phyloP scores from a whole-genome alignment of 2,329 filamentous ascomycete species.

The Fusarium neocosmosporiellum region DNA sequence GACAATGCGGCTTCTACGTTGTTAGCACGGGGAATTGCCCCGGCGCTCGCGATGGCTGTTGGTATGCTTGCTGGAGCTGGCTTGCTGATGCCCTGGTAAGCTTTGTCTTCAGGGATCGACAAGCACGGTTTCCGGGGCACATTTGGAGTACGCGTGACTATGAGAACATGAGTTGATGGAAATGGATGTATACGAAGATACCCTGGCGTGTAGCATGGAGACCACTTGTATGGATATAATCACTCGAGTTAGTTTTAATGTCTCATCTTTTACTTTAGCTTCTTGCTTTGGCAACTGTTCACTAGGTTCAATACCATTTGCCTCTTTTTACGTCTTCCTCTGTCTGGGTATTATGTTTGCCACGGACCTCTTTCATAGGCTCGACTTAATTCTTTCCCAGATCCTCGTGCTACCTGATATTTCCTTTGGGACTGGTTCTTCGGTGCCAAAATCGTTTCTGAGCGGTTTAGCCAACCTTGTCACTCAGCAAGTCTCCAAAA shows the following conservation, averaged over 20 bases:
- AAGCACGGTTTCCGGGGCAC: neutral
- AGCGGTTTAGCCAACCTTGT: neutral
- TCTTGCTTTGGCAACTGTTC: neutral
- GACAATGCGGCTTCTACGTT: neutral
- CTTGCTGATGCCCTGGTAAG: conserved; percentile 29
- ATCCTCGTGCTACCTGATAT: neutral
- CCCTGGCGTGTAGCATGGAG: neutral
- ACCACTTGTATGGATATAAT: neutral
- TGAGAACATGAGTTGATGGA: neutral
- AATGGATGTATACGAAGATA: neutral
- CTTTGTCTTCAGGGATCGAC: neutral
- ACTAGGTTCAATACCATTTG: neutral
- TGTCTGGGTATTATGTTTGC: neutral
- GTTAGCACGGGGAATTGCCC: neutral
- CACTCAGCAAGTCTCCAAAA: neutral
- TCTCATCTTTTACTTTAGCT: neutral
- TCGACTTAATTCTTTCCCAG: neutral
- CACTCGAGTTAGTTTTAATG: neutral
- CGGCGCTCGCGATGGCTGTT: neutral
- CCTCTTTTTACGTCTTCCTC: neutral
- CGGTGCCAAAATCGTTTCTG: neutral
- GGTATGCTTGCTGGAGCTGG: conserved; percentile 26
- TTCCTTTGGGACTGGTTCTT: neutral
- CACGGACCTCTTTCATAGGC: rapidly evolving
- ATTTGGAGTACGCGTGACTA: neutral